Base-by-base conservation (phyloP, 179 eudicot genomes). In the Actinidia arguta region DNA sequence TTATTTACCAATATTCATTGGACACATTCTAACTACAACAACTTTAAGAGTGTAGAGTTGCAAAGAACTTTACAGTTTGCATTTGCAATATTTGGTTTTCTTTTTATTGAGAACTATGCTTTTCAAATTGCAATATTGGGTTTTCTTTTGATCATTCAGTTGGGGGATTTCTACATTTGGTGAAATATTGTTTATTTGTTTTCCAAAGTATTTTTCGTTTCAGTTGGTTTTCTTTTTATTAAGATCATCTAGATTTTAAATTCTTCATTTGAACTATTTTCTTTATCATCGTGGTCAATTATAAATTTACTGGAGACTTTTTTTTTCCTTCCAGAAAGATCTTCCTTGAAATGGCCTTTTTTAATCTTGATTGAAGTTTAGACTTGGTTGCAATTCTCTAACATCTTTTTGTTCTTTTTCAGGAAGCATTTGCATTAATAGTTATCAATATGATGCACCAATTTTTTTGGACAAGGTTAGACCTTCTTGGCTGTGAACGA, bases 141-240 rank as follows among this genome's bases (percentile, higher is more conserved):
- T 39, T 39, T 39, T 39, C 42, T 39, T 39, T 39, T 39, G 42
- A 39, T 39, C 42, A 39, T 39, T 39, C 42, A 39, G 42, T 39
- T 39, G 42, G 42, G 2, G 42, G 42, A 39, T 39, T 39, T 39
- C 42, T 39, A 39, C 42, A 39, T 1, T 39, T 39, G 17, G 48
- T 67, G 72, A 39, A 67, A 39, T 67, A 39, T 39, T 25, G 47
- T 67, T 67, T 18, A 31, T 16, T 10, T 16, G 39, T 18, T 67
- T 67, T 22, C 39, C 22, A 3, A 0, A 36, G 48, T 16, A 39
- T 16, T 10, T 17, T 27, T 75, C 11, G 1, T 17, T 51, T n/a
- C 46, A 16, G 74, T 70, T 70, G 25, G 74, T 20, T 70, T 20
- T 70, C 27, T 70, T 50, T 70, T 68, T 64, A 8, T 68, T 8